phyloP scores from a whole-genome alignment of 345 rosid species.

The Pseudoturritis turrita region DNA sequence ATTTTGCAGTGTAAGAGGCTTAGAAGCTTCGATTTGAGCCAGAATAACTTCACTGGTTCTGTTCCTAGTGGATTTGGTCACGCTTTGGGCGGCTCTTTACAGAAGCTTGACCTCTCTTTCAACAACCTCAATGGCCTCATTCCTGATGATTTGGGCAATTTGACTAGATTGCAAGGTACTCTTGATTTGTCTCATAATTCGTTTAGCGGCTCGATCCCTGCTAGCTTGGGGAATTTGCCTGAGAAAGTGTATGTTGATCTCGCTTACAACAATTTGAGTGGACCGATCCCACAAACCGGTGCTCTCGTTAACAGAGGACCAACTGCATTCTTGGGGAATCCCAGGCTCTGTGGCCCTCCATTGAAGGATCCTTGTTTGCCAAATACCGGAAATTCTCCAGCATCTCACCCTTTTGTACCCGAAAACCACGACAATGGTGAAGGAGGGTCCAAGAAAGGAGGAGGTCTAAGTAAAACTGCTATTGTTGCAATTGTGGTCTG shows the following conservation, averaged over 20 bases:
- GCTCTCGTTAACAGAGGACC: constrained; percentile 89
- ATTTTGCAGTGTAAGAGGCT: constrained; percentile 70
- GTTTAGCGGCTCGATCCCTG: constrained; percentile 68
- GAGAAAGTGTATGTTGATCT: constrained; percentile 94
- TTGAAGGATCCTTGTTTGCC: constrained; percentile 73
- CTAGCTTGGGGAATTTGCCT: constrained; percentile 80
- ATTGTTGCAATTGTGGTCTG: constrained; percentile 61
- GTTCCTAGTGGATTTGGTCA: constrained; percentile 66
- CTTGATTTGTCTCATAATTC: constrained; percentile 87
- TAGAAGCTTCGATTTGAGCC: constrained; percentile 61
- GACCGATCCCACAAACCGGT: constrained; percentile 90
- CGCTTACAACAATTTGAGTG: constrained; percentile 75
- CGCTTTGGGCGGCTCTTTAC: constrained; percentile 54
- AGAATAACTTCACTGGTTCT: constrained; percentile 67
- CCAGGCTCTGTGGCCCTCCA: constrained; percentile 86
- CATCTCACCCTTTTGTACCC: constrained; percentile 64
- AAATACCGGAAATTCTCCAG: constrained; percentile 38
- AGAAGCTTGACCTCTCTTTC: constrained; percentile 72
- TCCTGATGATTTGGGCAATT: constrained; percentile 66
- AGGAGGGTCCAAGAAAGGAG: constrained; percentile 39
- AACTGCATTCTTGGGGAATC: constrained; percentile 86
- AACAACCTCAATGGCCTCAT: constrained; percentile 63
- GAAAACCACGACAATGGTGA: constrained; percentile 32
- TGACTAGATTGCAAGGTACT: constrained; percentile 88
- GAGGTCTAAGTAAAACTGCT: constrained; percentile 57